Evolutionary conservation across 768 basidiomycete genomes (phyloP).

Genomic region (Thelephora ganbajun): DNA sequence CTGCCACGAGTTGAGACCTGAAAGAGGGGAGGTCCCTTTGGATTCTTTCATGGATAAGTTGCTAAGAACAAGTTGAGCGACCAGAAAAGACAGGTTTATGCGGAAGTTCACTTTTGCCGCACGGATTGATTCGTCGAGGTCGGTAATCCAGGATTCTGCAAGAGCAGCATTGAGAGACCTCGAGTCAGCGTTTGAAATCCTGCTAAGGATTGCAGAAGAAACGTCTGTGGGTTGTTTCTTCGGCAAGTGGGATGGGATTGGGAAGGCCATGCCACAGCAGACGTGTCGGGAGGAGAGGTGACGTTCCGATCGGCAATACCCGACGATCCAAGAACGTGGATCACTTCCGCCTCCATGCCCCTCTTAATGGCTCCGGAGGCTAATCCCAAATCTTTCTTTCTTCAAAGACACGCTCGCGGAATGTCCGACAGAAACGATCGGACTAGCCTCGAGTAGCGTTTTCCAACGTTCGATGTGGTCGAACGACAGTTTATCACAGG

Average conservation of each 20-base stretch:
- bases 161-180: constrained; percentile 44
- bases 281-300: no score
- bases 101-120: constrained; percentile 46
- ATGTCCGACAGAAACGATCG: no score
- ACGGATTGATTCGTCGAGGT: constrained; percentile 59
- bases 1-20: constrained; percentile 44
- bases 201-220: constrained; percentile 57
- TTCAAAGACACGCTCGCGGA: no score
- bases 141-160: constrained; percentile 55
- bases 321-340: no score
- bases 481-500: no score
- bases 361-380: no score
- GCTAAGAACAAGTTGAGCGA: constrained; percentile 23
- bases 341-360: no score
- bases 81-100: background rate
- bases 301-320: no score
- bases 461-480: no score
- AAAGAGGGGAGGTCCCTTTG: constrained; percentile 49
- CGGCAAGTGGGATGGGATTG: constrained; percentile 60
- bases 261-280: constrained; percentile 47
- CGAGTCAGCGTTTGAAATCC: constrained; percentile 47
- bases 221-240: constrained; percentile 46
- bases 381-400: no score
- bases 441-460: no score
- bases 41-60: constrained; percentile 61